phyloP scores from a whole-genome alignment of 2,329 filamentous ascomycete genomes.

The Penicillium vulpinum region DNA sequence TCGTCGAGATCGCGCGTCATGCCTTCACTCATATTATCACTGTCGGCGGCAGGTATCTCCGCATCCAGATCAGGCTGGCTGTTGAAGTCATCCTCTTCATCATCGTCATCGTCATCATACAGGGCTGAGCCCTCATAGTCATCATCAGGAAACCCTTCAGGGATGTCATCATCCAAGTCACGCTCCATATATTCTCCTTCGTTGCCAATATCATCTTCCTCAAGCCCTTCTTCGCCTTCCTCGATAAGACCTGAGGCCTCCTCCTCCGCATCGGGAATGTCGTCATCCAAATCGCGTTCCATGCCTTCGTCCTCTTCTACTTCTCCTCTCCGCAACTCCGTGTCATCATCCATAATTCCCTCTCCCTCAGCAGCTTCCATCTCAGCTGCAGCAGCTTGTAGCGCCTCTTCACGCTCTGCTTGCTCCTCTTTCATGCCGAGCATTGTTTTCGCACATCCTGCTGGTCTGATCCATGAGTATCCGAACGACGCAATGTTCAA shows the following conservation, averaged over 20 bases:
- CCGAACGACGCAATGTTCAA: slow-evolving; percentile 84
- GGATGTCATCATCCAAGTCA: slow-evolving; percentile 73
- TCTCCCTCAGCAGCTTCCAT: slow-evolving; percentile 60
- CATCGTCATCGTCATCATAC: slow-evolving; percentile 43
- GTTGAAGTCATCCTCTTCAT: slow-evolving; percentile 47
- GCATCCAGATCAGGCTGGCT: slow-evolving; percentile 55
- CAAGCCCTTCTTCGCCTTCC: slow-evolving; percentile 49
- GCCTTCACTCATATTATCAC: slow-evolving; percentile 53
- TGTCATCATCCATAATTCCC: slow-evolving; percentile 41
- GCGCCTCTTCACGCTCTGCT: slow-evolving; percentile 82
- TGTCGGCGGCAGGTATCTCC: slow-evolving; percentile 60
- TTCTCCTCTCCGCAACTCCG: slow-evolving; percentile 42
- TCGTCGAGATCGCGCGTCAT: slow-evolving; percentile 72
- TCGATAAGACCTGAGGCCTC: slow-evolving; percentile 42
- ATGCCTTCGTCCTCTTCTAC: slow-evolving; percentile 44
- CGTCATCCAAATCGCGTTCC: slow-evolving; percentile 48
- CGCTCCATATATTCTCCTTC: slow-evolving; percentile 52
- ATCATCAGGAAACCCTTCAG: slow-evolving; percentile 57
- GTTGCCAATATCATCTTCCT: slow-evolving; percentile 57
- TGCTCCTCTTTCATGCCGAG: slow-evolving; percentile 88
- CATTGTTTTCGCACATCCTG: slow-evolving; percentile 83
- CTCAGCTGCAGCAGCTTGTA: slow-evolving; percentile 71
- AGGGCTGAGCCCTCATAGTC: slow-evolving; percentile 45
- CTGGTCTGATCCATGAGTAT: slow-evolving; percentile 84
- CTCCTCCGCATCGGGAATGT: slow-evolving; percentile 47